Evolutionary conservation across 768 basidiomycete genomes (phyloP).

Genomic region (Panaeolus cyanescens): DNA sequence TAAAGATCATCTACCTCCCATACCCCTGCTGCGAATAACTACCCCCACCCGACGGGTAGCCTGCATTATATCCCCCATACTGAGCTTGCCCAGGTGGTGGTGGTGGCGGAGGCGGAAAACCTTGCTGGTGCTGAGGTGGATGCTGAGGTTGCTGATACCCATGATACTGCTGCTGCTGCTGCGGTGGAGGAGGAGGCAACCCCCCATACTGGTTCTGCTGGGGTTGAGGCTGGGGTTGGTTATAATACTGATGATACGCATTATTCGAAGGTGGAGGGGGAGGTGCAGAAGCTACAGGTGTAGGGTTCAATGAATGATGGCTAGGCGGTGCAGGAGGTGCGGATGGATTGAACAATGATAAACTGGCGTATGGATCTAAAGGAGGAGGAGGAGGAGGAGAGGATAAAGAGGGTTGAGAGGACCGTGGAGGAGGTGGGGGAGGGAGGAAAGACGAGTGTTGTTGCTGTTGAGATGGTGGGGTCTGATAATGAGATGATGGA

Average conservation of each 20-base stretch:
- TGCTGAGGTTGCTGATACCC: slow-evolving; percentile 18
- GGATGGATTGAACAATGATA: slow-evolving; percentile 32
- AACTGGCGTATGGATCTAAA: slow-evolving; percentile 39
- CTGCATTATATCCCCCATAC: slow-evolving; percentile 20
- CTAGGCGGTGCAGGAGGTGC: neutral
- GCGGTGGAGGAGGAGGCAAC: slow-evolving; percentile 21
- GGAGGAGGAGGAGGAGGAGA: slow-evolving; percentile 22
- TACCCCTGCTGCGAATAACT: slow-evolving; percentile 26
- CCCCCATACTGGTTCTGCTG: slow-evolving; percentile 15
- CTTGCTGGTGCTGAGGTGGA: slow-evolving; percentile 18
- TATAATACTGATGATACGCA: slow-evolving; percentile 8
- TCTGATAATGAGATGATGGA: slow-evolving; percentile 13
- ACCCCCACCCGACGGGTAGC: slow-evolving; percentile 19
- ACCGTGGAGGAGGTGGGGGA: slow-evolving; percentile 32
- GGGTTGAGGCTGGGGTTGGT: slow-evolving; percentile 18
- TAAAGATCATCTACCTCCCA: slow-evolving; percentile 16
- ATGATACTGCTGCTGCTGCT: slow-evolving; percentile 19
- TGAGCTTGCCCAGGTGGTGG: slow-evolving; percentile 21
- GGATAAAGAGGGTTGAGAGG: slow-evolving; percentile 17
- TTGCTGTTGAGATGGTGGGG: slow-evolving; percentile 21
- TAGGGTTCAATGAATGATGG: slow-evolving; percentile 11
- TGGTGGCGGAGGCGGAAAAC: slow-evolving; percentile 19
- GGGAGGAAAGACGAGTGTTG: slow-evolving; percentile 28
- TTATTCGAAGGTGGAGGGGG: slow-evolving; percentile 9
- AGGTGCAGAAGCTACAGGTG: slow-evolving; percentile 14